Conservation (phyloP, 2,329 filamentous ascomycete species). For the Pseudopithomyces maydicus region DNA sequence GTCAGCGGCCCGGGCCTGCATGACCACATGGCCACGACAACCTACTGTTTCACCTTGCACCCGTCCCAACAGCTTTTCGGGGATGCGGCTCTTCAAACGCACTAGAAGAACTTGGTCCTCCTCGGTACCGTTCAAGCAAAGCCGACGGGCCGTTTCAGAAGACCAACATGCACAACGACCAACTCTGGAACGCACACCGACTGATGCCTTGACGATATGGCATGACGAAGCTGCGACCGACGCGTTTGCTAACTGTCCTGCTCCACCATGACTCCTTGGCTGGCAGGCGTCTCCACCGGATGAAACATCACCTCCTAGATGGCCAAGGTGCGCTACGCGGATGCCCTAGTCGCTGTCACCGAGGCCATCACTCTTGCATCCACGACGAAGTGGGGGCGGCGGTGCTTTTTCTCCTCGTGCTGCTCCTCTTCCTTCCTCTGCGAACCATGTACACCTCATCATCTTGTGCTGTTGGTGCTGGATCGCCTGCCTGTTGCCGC, state of each 20-base stretch:
- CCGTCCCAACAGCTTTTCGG: not conserved
- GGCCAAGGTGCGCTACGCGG: too few relatives aligned
- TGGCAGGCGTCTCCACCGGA: not conserved
- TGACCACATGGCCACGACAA: not conserved
- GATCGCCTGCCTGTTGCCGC: not conserved
- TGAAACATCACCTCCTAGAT: not conserved
- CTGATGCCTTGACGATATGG: not conserved
- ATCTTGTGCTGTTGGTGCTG: too few relatives aligned
- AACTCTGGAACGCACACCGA: not conserved
- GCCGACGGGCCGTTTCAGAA: slow-evolving; percentile 1
- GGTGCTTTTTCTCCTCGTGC: not conserved
- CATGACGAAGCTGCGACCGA: not conserved
- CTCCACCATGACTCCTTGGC: not conserved
- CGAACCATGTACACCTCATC: too few relatives aligned
- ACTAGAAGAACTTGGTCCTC: not conserved
- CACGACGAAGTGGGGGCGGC: not conserved
- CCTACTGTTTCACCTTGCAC: slow-evolving; percentile 1
- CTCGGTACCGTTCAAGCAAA: slow-evolving; percentile 1
- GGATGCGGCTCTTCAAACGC: slow-evolving; percentile 2
- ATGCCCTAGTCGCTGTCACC: too few relatives aligned
- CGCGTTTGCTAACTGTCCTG: not conserved
- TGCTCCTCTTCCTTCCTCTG: too few relatives aligned
- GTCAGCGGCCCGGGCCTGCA: not conserved
- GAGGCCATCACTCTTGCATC: too few relatives aligned
- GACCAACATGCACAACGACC: not conserved